phyloP scores from a whole-genome alignment of 2,329 filamentous ascomycete species.

The Scytalidium lignicola region DNA sequence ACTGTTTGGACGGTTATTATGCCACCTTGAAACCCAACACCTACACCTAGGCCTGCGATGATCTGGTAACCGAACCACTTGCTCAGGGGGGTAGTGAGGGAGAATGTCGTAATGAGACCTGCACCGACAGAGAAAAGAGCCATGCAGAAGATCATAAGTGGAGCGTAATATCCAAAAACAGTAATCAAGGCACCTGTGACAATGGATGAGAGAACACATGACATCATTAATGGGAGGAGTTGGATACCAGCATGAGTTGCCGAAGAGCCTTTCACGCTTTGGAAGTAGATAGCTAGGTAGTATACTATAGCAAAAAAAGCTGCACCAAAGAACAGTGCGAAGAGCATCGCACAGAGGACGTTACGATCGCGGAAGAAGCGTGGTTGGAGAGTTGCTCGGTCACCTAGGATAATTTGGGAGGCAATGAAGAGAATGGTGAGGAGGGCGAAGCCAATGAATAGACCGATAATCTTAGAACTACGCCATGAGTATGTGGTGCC shows the following conservation, averaged over 20 bases:
- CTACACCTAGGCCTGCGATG: conserved; percentile 45
- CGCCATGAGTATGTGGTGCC: conserved; percentile 32
- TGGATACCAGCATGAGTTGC: conserved; percentile 39
- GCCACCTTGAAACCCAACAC: conserved; percentile 16
- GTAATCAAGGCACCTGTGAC: conserved; percentile 32
- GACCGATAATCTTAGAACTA: conserved; percentile 27
- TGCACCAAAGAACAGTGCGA: conserved; percentile 19
- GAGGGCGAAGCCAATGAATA: conserved; percentile 27
- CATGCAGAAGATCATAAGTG: conserved; percentile 36
- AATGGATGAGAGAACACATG: conserved; percentile 37
- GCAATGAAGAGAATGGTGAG: conserved; percentile 26
- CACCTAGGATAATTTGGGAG: conserved; percentile 28
- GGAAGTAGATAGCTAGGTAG: conserved; percentile 30
- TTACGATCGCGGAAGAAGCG: conserved; percentile 27
- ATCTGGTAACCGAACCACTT: conserved; percentile 57
- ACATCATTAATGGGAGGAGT: conserved; percentile 36
- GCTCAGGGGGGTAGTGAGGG: conserved; percentile 34
- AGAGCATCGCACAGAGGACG: conserved; percentile 12
- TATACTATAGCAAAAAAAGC: conserved; percentile 25
- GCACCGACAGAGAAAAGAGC: conserved; percentile 33
- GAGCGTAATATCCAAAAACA: conserved; percentile 40
- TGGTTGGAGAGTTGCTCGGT: conserved; percentile 32
- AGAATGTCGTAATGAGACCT: conserved; percentile 38
- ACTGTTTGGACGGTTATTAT: conserved; percentile 42
- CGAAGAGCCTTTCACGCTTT: conserved; percentile 29